Base-by-base conservation (phyloP, 352 stramenopile species). In the Phytophthora macrochlamydospora region DNA sequence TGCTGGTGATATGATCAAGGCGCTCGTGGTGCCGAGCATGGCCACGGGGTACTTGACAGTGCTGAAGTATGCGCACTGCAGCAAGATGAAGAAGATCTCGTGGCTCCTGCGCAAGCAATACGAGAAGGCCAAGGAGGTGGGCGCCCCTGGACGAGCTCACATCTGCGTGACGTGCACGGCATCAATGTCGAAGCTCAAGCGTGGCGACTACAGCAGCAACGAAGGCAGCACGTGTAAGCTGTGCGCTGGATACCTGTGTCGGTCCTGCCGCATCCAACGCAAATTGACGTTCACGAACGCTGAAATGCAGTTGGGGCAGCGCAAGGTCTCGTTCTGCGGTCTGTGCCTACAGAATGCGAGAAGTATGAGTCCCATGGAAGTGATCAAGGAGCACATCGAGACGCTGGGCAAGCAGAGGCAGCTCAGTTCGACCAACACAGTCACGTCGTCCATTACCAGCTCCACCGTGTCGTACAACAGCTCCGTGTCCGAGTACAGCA, bases 211-310 rank as follows among this genome's bases (percentile, higher is more conserved):
- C 29, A n/a, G 52, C 14, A 62, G 40, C 8, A 71, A 52, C 30
- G 64, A 71, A 14, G 51, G 52, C 2, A 67, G 52, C 31, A 62
- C 52, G 7, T 84, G 76, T 54, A 67, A 66, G n/a, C 37, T 85
- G 11, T 85, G 76, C 48, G 37, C 44, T 14, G 62, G 64, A 1
- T 69, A 67, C n/a, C 53, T 85, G 32, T 85, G 76, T 31, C 68
- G 62, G 5, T 56, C 69, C 0, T 85, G 73, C 32, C 65, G 64
- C 18, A 69, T 85, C 49, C 75, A 73, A 35, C 68, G 67, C 18
- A 76, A 76, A 32, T 49, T 85, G 43, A 69, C 49, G 2, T 72
- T 68, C n/a, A 52, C 56, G 1, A 50, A 51, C 18, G 52, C 55
- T 0, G 60, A 62, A 13, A 33, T 64, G 6, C 35, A 71, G 13